These are phyloP conservation scores for Catharanthus roseus DNA, from an alignment of 257 asterid genomes.

Conservation along the genomic window DNA sequence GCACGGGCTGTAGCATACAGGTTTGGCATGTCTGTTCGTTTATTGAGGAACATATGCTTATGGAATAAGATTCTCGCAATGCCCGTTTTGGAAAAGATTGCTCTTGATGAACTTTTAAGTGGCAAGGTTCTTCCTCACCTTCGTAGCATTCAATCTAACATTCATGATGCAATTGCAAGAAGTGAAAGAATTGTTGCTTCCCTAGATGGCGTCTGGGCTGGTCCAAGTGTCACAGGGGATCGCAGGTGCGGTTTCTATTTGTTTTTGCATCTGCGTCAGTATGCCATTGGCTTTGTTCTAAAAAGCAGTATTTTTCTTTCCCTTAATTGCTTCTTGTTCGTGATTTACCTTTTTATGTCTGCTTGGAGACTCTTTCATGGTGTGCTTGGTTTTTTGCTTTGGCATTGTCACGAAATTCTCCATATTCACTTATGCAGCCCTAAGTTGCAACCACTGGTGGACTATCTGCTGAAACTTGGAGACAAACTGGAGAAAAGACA, in stretches of 20 bases:
- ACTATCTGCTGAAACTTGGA: slow-evolving; percentile 59
- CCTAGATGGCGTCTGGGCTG: slow-evolving; percentile 78
- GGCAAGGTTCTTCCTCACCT: slow-evolving; percentile 95
- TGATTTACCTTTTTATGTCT: background rate
- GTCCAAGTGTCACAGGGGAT: slow-evolving; percentile 57
- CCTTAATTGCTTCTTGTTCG: background rate
- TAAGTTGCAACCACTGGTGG: slow-evolving; percentile 73
- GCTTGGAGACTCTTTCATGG: background rate
- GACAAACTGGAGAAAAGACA: slow-evolving; percentile 55
- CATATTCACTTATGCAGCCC: slow-evolving; percentile 26
- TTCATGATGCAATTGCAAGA: slow-evolving; percentile 73
- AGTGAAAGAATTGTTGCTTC: slow-evolving; percentile 78
- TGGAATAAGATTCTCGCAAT: slow-evolving; percentile 72
- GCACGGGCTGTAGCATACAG: slow-evolving; percentile 81
- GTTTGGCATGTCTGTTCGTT: slow-evolving; percentile 77
- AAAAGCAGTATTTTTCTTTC: background rate
- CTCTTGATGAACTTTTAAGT: slow-evolving; percentile 64
- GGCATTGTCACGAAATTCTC: background rate
- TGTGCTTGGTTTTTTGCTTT: background rate
- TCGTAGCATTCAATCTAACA: slow-evolving; percentile 58
- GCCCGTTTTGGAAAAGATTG: slow-evolving; percentile 74
- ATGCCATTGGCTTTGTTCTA: background rate
- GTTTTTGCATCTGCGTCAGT: background rate
- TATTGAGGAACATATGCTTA: slow-evolving; percentile 78
- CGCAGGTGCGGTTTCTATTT: slow-evolving; percentile 44